These are phyloP conservation scores for Hygrocybe punicea DNA, from an alignment of 768 basidiomycete genomes.

Conservation along the genomic window DNA sequence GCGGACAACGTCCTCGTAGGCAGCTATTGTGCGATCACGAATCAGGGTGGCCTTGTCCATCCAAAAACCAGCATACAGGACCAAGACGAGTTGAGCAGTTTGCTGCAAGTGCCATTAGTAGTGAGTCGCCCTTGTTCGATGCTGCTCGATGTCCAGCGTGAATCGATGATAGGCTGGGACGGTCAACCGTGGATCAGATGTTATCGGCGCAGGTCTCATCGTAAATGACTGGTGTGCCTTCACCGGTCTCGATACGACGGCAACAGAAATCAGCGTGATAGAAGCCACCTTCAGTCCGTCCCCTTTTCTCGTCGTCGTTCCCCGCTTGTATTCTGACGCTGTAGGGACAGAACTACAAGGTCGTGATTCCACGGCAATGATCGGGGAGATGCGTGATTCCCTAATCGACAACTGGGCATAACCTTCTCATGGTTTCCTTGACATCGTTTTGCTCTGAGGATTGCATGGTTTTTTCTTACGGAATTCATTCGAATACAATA, in stretches of 20 bases:
- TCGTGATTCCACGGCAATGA: slow-evolving; percentile 74
- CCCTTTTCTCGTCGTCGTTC: slow-evolving; percentile 3
- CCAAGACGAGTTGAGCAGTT: slow-evolving; percentile 92
- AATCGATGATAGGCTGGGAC: slow-evolving; percentile 74
- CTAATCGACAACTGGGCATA: slow-evolving; percentile 92
- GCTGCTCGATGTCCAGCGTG: slow-evolving; percentile 1
- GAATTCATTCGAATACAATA: too few relatives aligned
- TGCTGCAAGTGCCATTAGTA: slow-evolving; percentile 92
- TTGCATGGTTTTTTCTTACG: too few relatives aligned
- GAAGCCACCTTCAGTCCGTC: slow-evolving; percentile 94
- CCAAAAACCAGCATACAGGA: slow-evolving; percentile 96
- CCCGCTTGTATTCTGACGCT: neutral
- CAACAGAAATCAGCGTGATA: slow-evolving; percentile 97
- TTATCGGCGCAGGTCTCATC: slow-evolving; percentile 94
- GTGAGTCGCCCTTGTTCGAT: slow-evolving; percentile 47
- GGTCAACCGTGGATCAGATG: slow-evolving; percentile 97
- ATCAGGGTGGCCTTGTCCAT: slow-evolving; percentile 97
- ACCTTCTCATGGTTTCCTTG: too few relatives aligned
- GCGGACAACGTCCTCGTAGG: slow-evolving; percentile 97
- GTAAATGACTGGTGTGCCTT: slow-evolving; percentile 99
- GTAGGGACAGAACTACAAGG: slow-evolving; percentile 70
- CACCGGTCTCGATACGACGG: slow-evolving; percentile 98
- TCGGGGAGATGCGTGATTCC: slow-evolving; percentile 88
- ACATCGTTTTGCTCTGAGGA: neutral
- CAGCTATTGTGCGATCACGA: slow-evolving; percentile 90